phyloP scores from a whole-genome alignment of 2,329 filamentous ascomycete genomes.

The Alternaria incomplexa region DNA sequence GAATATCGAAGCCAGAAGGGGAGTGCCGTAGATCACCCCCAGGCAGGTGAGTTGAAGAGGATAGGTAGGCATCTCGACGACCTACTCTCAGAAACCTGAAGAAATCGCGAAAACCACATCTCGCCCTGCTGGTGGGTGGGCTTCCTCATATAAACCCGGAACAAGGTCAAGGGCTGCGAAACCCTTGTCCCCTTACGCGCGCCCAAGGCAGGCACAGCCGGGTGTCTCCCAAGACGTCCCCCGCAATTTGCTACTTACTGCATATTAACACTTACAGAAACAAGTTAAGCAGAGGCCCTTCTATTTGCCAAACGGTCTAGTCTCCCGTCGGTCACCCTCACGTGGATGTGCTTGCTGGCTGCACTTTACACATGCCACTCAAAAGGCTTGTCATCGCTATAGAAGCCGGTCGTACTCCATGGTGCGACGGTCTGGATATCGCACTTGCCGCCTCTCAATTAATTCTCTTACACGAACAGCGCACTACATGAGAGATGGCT shows the following conservation, averaged over 20 bases:
- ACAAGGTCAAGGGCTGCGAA: conserved; percentile 13
- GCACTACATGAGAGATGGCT: conserved; percentile 6
- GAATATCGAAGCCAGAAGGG: conserved; percentile 41
- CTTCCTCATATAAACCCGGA: conserved; percentile 36
- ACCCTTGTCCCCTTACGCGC: conserved; percentile 19
- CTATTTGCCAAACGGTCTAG: conserved; percentile 19
- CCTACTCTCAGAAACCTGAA: conserved; percentile 25
- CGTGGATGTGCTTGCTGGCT: conserved; percentile 17
- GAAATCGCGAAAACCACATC: conserved; percentile 39
- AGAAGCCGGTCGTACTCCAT: conserved; percentile 5
- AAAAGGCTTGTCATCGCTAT: background rate
- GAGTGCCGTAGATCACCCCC: conserved; percentile 45
- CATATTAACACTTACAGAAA: conserved; percentile 25
- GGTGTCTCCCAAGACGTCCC: conserved; percentile 14
- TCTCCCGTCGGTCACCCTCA: conserved; percentile 17
- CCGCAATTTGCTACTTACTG: conserved; percentile 21
- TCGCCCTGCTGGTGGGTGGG: conserved; percentile 33
- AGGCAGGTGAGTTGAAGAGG: conserved; percentile 47
- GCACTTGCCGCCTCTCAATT: conserved; percentile 7
- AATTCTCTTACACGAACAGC: conserved; percentile 17
- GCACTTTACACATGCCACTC: conserved; percentile 13
- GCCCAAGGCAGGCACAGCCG: conserved; percentile 20
- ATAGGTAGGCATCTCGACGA: conserved; percentile 46
- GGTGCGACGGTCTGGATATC: conserved; percentile 11
- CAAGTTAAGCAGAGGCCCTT: conserved; percentile 21